Evolutionary conservation across 768 basidiomycete genomes (phyloP), one percentile per base, ranked within the genome.

Genomic region (Phylloporus sp.): DNA sequence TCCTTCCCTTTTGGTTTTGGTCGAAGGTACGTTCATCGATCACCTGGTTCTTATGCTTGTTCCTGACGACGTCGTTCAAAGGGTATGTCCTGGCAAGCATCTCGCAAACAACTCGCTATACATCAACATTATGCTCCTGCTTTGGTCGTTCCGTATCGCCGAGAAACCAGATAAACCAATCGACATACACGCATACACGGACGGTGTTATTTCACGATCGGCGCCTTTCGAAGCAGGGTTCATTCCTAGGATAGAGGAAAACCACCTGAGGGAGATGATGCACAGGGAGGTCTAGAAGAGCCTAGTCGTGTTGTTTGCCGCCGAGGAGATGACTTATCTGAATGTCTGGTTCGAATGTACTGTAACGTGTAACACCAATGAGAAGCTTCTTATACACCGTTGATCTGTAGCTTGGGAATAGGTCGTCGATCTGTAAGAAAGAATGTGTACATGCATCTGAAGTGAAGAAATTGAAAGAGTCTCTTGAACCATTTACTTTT

Each of bases 121-220:
- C 59, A 69, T 86, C 47, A 84, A 80, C 59, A 77, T 82, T 1
- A 80, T 82, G 0, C 69, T 84, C 12, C 62, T 81, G 6, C 73
- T 82, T n/a, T 86, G 83, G 82, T 77, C 83, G 0, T 86, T 86
- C 70, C 72, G 63, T 0, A 72, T 88, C 20, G 67, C 65, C 5
- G 57, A 75, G 23, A 77, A 81, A 53, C 73, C 77, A 0, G 57
- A 67, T 4, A 65, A 69, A 4, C 80, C 81, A 0, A 84, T 87
- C 52, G 79, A 87, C 60, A 70, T 71, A 5, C 63, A 78, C 32
- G 79, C 72, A 0, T 82, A 82, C 59, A 79, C 76, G 4, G 79
- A 83, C 56, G 75, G 72, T 4, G 74, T 80, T 7, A 79, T 84
- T 58, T 70, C 76, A 0, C 80, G 80, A 42, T 81, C 85, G 0